Percentiles rank a stretch among this genome's conserved stretches.
phyloP scores from a whole-genome alignment of 495 filamentous ascomycete genomes.

The Ramalina intermedia region DNA sequence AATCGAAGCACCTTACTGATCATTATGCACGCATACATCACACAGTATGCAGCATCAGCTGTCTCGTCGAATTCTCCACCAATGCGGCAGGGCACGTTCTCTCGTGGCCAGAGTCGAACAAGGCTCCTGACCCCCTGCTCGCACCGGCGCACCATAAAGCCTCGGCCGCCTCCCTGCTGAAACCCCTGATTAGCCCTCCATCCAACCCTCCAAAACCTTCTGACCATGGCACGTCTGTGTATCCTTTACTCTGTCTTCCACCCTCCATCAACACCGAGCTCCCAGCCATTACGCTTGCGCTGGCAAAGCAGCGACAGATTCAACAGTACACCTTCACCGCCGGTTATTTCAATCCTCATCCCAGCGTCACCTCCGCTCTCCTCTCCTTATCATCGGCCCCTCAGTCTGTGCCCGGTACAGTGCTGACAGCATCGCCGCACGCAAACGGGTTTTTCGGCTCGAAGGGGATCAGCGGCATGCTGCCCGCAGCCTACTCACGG shows the following conservation, averaged over 20 bases:
- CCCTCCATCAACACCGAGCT: constrained; percentile 60
- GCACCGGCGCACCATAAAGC: constrained; percentile 51
- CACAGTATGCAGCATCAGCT: constrained; percentile 66
- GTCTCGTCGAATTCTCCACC: constrained; percentile 49
- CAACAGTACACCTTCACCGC: constrained; percentile 90
- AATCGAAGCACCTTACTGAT: constrained; percentile 58
- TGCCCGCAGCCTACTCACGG: constrained; percentile 83
- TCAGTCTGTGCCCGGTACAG: constrained; percentile 49
- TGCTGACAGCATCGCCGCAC: constrained; percentile 85
- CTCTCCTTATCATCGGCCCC: constrained; percentile 35
- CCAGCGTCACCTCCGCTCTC: constrained; percentile 61
- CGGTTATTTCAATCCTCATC: constrained; percentile 94
- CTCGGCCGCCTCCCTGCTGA: constrained; percentile 50
- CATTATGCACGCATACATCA: constrained; percentile 70
- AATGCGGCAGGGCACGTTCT: constrained; percentile 50
- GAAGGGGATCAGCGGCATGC: constrained; percentile 70
- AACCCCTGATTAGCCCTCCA: constrained; percentile 45
- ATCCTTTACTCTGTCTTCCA: constrained; percentile 41
- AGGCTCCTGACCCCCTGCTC: constrained; percentile 53
- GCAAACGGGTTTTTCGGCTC: constrained; percentile 95
- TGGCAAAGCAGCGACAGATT: constrained; percentile 42
- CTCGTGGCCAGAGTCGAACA: constrained; percentile 66
- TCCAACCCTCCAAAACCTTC: constrained; percentile 12
- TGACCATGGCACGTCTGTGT: constrained; percentile 54
- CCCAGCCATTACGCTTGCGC: constrained; percentile 57